Percentiles rank a stretch among this genome's conserved stretches.
Evolutionary conservation across 768 basidiomycete genomes (phyloP).

Genomic region (Agaricus sinodeliciosus): DNA sequence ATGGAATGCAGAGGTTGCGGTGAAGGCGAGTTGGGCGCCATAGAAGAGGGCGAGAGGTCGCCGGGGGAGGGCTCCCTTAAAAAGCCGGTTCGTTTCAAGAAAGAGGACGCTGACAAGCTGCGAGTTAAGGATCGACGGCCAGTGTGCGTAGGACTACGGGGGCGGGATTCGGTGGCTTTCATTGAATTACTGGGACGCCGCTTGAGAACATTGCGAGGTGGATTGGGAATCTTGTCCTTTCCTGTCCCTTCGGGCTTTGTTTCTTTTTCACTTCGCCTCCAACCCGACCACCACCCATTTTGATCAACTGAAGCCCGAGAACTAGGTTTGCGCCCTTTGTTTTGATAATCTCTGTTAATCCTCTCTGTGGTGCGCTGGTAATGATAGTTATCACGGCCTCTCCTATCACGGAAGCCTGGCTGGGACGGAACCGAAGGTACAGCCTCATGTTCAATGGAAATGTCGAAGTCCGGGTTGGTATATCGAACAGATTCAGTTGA

Average conservation of each 20-base stretch:
- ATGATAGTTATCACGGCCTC: background rate
- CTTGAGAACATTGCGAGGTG: background rate
- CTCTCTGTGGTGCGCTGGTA: background rate
- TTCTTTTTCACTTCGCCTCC: background rate
- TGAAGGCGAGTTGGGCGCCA: background rate
- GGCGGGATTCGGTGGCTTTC: background rate
- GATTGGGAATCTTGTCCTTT: background rate
- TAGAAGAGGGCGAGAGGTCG: background rate
- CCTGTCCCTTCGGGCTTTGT: background rate
- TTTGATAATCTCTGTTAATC: background rate
- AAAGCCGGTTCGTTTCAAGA: background rate
- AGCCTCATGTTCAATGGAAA: background rate
- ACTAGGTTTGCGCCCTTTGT: background rate
- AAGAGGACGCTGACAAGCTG: background rate
- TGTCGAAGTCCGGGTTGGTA: background rate
- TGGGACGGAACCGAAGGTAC: background rate
- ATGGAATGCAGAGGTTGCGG: background rate
- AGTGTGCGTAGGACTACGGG: background rate
- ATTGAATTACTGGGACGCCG: background rate
- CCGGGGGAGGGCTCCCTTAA: background rate
- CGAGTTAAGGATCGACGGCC: background rate
- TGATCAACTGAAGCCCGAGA: background rate
- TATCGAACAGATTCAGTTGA: background rate
- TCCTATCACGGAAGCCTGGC: background rate
- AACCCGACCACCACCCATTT: background rate